phyloP scores from a whole-genome alignment of 805 yeast genomes.

The Saccharomycopsis babjevae region DNA sequence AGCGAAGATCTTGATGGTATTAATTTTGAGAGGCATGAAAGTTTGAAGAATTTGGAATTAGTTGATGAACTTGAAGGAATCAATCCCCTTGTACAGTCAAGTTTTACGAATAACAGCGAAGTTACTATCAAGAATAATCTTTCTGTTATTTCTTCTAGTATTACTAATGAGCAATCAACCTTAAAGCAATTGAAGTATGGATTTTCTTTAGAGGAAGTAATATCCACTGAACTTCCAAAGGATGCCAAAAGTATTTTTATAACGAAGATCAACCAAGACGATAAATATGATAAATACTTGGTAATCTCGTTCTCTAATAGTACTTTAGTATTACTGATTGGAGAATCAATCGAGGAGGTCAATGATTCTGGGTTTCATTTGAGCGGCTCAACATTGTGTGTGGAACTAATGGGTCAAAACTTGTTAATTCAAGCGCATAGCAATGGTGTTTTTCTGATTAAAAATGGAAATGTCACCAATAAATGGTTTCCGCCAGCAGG shows the following conservation, averaged over 20 bases:
- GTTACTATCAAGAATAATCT: neutral
- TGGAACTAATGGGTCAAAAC: conserved; percentile 53
- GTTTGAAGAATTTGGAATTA: conserved; percentile 44
- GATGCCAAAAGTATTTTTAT: conserved; percentile 56
- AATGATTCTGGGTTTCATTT: conserved; percentile 51
- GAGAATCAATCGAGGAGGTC: conserved; percentile 72
- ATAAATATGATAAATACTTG: conserved; percentile 49
- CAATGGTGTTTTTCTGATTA: conserved; percentile 56
- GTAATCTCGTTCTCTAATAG: conserved; percentile 55
- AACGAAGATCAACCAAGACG: conserved; percentile 35
- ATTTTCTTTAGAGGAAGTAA: conserved; percentile 49
- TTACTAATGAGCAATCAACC: conserved; percentile 26
- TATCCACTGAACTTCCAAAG: conserved; percentile 67
- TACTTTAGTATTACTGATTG: conserved; percentile 66
- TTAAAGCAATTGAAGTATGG: conserved; percentile 47
- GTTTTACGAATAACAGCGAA: conserved; percentile 22
- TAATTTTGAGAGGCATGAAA: conserved; percentile 22
- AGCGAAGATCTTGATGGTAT: conserved; percentile 28
- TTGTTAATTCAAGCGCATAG: conserved; percentile 67
- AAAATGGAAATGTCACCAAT: conserved; percentile 26
- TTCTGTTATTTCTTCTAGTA: neutral
- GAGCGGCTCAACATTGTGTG: conserved; percentile 52
- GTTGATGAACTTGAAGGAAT: conserved; percentile 36
- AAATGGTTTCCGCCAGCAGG: conserved; percentile 87
- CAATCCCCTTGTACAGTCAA: conserved; percentile 43